Percentiles rank a stretch among this genome's conserved stretches.
These are phyloP conservation scores for Candida dajiaensis DNA, from an alignment of 805 yeast species.

Conservation along the genomic window DNA sequence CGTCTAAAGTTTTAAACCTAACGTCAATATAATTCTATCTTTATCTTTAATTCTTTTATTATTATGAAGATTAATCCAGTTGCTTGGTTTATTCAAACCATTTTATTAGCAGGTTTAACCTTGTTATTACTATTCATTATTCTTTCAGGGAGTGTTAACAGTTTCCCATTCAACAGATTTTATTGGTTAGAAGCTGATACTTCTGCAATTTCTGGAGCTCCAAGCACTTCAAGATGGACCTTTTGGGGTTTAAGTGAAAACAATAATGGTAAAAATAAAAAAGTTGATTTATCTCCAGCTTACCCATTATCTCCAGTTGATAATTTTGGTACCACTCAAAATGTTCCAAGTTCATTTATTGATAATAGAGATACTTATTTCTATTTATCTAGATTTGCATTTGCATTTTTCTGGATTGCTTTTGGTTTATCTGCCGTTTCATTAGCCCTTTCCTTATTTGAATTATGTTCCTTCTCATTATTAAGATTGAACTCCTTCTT, in stretches of 20 bases:
- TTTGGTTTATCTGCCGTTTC: slow-evolving; percentile 59
- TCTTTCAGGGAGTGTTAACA: slow-evolving; percentile 55
- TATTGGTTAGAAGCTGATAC: slow-evolving; percentile 74
- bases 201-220: slow-evolving; percentile 42
- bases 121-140: slow-evolving; percentile 50
- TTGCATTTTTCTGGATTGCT: slow-evolving; percentile 55
- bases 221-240: slow-evolving; percentile 62
- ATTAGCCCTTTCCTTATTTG: slow-evolving; percentile 47
- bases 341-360: slow-evolving; percentile 50
- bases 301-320: slow-evolving; percentile 71
- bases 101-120: slow-evolving; percentile 29
- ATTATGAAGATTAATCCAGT: slow-evolving; percentile 6
- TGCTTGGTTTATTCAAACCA: slow-evolving; percentile 10
- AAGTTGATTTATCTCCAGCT: slow-evolving; percentile 50
- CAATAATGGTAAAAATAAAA: slow-evolving; percentile 26
- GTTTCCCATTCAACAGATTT: slow-evolving; percentile 56
- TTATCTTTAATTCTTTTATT: too few relatives aligned
- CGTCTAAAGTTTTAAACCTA: too few relatives aligned
- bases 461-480: slow-evolving; percentile 50
- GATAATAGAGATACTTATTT: slow-evolving; percentile 50
- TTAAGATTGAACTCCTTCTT: slow-evolving; percentile 50
- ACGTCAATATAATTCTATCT: too few relatives aligned
- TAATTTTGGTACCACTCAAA: slow-evolving; percentile 51
- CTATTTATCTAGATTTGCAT: slow-evolving; percentile 61
- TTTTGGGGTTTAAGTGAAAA: slow-evolving; percentile 72